Base-by-base conservation (phyloP, 139 green algal species). In the Chlorella sp. region DNA sequence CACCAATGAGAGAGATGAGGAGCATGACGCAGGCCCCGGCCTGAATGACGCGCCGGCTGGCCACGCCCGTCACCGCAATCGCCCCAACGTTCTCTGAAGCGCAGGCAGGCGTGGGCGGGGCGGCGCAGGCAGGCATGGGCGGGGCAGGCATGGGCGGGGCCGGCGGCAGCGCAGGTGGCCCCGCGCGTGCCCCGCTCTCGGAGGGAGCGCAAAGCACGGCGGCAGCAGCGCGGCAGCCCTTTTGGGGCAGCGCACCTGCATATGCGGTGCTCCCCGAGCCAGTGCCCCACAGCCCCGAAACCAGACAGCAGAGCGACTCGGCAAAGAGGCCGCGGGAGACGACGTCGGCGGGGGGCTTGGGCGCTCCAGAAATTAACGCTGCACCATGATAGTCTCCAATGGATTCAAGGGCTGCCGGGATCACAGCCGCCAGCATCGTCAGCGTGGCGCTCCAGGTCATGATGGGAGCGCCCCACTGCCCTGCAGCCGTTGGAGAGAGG, bases 361-460 rank as follows among this genome's bases (percentile, higher is more conserved):
- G 87, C 8, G 86, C 89, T 23, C 84, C 87, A 5, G 60, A 72
- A 46, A 88, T 77, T 21, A 66, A 53, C 0, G 81, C 77, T 0
- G 80, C 75, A 7, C 84, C 87, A 67, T 84, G 90, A 70, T 89
- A 90, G 73, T 91, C 87, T 9, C 86, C 68, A 27, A 90, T 85
- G 12, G 82, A 88, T 73, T 93, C 86, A 7, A 92, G 81, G 73
- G 89, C 88, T 9, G 84, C 86, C 19, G 86, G 77, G 40, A 92
- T 82, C 25, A 86, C 80, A 25, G 86, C 88, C 3, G 84, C 82
- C n/a, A 87, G 29, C 82, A 91, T 88, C 35, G 88, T 87, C 1
- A 92, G 50, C 19, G 85, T 77, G 29, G 59, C 79, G 15, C 70
- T 55, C 33, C 65, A 75, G 0, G 46, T 74, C 69, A 93, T 90